phyloP scores from a whole-genome alignment of 495 filamentous ascomycete genomes.

The Penicillium chermesinum region DNA sequence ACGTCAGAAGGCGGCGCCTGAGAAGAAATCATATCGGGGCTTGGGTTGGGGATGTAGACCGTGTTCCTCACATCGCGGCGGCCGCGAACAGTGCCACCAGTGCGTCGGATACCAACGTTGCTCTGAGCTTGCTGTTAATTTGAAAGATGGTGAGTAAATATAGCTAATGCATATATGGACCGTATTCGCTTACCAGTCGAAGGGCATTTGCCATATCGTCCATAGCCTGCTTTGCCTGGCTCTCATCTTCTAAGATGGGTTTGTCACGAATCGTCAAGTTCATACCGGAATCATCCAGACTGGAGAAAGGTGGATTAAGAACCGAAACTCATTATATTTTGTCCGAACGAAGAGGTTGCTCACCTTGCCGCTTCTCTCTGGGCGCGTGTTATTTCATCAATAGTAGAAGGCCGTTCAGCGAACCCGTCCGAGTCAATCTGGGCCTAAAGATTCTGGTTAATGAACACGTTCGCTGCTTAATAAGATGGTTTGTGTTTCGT shows the following conservation, averaged over 20 bases:
- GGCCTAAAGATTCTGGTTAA: slow-evolving; percentile 23
- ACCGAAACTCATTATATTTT: neutral
- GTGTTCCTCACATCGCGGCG: slow-evolving; percentile 89
- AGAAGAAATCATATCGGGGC: slow-evolving; percentile 12
- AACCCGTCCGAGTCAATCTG: slow-evolving; percentile 58
- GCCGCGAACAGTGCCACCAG: slow-evolving; percentile 74
- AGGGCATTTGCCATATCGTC: slow-evolving; percentile 89
- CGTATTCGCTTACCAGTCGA: slow-evolving; percentile 49
- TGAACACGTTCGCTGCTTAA: neutral
- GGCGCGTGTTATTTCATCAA: slow-evolving; percentile 80
- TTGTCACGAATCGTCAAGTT: slow-evolving; percentile 90
- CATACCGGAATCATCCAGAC: slow-evolving; percentile 64
- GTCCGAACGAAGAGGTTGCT: slow-evolving; percentile 12
- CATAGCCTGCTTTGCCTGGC: slow-evolving; percentile 80
- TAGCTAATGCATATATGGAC: neutral
- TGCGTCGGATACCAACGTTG: slow-evolving; percentile 55
- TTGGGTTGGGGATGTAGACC: slow-evolving; percentile 61
- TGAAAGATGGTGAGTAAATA: slow-evolving; percentile 15
- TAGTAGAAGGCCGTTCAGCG: slow-evolving; percentile 58
- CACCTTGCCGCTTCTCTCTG: slow-evolving; percentile 69
- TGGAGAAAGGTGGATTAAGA: slow-evolving; percentile 21
- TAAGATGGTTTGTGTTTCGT: slow-evolving; percentile 3
- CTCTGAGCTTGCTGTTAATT: slow-evolving; percentile 54
- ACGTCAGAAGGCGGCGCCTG: slow-evolving; percentile 12
- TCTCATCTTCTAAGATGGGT: slow-evolving; percentile 89